phyloP scores from a whole-genome alignment of 2,329 filamentous ascomycete species.

The Plenodomus lindquistii region DNA sequence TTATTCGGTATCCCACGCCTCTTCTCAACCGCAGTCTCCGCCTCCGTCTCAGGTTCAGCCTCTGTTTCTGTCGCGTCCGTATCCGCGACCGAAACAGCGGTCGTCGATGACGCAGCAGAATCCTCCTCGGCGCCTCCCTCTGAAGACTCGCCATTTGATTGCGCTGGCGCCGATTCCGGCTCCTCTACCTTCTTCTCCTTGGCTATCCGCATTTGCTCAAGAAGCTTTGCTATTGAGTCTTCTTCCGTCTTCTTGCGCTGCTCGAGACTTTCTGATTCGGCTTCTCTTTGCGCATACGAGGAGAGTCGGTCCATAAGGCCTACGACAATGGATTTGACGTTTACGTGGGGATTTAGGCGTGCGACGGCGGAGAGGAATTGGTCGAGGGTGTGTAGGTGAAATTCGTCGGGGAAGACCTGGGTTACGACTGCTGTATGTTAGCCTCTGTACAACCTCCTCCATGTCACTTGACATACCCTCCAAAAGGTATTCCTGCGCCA shows the following conservation, averaged over 20 bases:
- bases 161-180: constrained; percentile 23
- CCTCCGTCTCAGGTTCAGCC: constrained; percentile 43
- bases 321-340: constrained; percentile 97
- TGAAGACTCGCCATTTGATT: constrained; percentile 41
- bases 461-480: constrained; percentile 59
- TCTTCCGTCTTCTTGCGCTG: constrained; percentile 79
- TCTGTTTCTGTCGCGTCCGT: constrained; percentile 43
- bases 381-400: constrained; percentile 94
- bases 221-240: constrained; percentile 75
- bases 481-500: constrained; percentile 95
- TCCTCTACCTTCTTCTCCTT: constrained; percentile 56
- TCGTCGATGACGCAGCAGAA: constrained; percentile 34
- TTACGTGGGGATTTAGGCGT: constrained; percentile 91
- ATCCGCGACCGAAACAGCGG: constrained; percentile 37
- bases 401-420: constrained; percentile 98
- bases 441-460: constrained; percentile 2
- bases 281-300: constrained; percentile 89
- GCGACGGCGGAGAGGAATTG: constrained; percentile 93
- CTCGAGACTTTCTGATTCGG: constrained; percentile 69
- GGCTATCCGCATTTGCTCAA: constrained; percentile 76
- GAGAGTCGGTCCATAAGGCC: constrained; percentile 96
- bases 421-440: constrained; percentile 73
- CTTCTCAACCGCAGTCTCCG: constrained; percentile 51
- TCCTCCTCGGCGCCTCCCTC: constrained; percentile 30
- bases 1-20: constrained; percentile 68